phyloP scores from a whole-genome alignment of 352 stramenopile genomes.

The Lagenidium giganteum region DNA sequence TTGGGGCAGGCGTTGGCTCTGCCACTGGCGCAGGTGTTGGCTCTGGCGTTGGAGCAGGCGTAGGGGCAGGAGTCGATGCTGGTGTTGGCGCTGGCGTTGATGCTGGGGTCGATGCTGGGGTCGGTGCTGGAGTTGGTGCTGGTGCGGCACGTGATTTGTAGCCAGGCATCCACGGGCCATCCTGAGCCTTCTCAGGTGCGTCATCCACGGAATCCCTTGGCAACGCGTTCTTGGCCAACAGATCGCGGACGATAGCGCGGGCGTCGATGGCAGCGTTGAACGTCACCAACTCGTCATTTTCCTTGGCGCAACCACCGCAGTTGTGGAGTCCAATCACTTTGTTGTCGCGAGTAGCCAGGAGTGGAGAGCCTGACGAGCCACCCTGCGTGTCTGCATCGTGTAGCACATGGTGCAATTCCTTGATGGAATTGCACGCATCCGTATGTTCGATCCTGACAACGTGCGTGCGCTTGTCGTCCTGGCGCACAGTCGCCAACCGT shows the following conservation, averaged over 20 bases:
- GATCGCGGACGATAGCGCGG: slow-evolving; percentile 6
- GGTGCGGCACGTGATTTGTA: too few relatives aligned
- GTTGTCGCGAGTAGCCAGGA: slow-evolving; percentile 9
- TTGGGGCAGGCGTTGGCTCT: too few relatives aligned
- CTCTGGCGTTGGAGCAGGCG: too few relatives aligned
- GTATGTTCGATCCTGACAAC: slow-evolving; percentile 9
- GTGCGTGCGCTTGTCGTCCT: slow-evolving; percentile 12
- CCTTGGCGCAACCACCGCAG: slow-evolving; percentile 12
- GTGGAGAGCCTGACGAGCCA: slow-evolving; percentile 12
- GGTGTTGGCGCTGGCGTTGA: too few relatives aligned
- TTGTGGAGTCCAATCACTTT: slow-evolving; percentile 16
- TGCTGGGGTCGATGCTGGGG: slow-evolving; percentile 6
- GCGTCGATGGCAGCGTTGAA: slow-evolving; percentile 17
- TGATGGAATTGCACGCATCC: slow-evolving; percentile 7
- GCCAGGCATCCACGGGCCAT: slow-evolving; percentile 9
- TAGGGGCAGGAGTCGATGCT: too few relatives aligned
- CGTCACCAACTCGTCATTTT: too few relatives aligned
- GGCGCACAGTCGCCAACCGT: slow-evolving; percentile 9
- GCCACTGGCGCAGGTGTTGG: too few relatives aligned
- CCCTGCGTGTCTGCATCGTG: slow-evolving; percentile 16
- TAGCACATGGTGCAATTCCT: slow-evolving; percentile 15
- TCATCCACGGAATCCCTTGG: slow-evolving; percentile 11
- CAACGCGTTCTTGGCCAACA: slow-evolving; percentile 7
- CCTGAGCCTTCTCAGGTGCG: background rate
- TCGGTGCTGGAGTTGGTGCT: slow-evolving; percentile 4